These are phyloP conservation scores for Sclerotinia minor DNA, from an alignment of 2,329 filamentous ascomycete genomes.

Conservation along the genomic window DNA sequence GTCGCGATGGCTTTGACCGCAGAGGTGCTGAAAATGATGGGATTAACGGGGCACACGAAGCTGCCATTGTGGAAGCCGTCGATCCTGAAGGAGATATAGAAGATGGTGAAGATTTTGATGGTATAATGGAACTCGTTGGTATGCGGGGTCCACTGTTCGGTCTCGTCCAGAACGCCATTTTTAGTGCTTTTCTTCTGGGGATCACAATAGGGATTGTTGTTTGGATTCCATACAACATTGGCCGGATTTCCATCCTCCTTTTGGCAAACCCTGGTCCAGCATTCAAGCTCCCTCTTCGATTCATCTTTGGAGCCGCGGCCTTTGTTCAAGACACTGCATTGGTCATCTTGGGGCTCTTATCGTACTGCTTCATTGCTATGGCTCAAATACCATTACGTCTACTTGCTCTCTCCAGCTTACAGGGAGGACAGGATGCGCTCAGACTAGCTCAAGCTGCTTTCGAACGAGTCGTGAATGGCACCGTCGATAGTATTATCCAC, in stretches of 20 bases:
- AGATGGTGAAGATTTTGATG: constrained; percentile 91
- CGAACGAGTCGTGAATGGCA: constrained; percentile 50
- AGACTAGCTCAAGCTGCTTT: constrained; percentile 37
- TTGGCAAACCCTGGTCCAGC: constrained; percentile 74
- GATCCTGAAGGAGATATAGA: constrained; percentile 77
- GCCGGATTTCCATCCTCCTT: constrained; percentile 78
- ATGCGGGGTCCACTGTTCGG: constrained; percentile 92
- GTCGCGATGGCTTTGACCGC: constrained; percentile 33
- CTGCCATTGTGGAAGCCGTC: constrained; percentile 65
- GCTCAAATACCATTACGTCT: constrained; percentile 30
- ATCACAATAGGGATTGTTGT: constrained; percentile 83
- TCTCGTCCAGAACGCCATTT: constrained; percentile 91
- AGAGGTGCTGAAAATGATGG: constrained; percentile 44
- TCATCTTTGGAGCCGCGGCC: constrained; percentile 73
- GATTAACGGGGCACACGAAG: constrained; percentile 61
- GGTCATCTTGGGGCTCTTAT: constrained; percentile 60
- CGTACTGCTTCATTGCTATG: constrained; percentile 40
- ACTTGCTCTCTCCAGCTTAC: constrained; percentile 23
- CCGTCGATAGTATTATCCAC: constrained; percentile 50
- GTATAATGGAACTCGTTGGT: constrained; percentile 91
- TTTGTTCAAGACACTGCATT: constrained; percentile 74
- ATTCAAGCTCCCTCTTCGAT: constrained; percentile 67
- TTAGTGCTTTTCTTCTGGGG: constrained; percentile 86
- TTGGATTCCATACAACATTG: constrained; percentile 89
- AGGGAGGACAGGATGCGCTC: constrained; percentile 27